Percentiles rank a stretch among this genome's conserved stretches.
These are phyloP conservation scores for Colletotrichum tropicale DNA, from an alignment of 2,329 filamentous ascomycete species.

Conservation along the genomic window DNA sequence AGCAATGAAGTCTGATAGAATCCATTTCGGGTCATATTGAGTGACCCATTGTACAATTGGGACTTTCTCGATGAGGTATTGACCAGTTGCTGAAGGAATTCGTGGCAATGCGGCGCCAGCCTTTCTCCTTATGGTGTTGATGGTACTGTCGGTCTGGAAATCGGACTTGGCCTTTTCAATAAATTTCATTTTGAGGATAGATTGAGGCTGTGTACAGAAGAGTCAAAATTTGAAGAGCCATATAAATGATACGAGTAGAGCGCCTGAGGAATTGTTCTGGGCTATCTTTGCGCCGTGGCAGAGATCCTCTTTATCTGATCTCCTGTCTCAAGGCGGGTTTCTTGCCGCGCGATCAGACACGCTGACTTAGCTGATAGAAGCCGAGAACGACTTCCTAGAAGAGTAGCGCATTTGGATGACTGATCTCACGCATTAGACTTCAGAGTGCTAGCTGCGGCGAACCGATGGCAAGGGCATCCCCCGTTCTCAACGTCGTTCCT, in stretches of 20 bases:
- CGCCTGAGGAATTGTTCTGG: background rate
- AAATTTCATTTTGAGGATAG: slow-evolving; percentile 21
- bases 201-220: background rate
- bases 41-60: slow-evolving; percentile 69
- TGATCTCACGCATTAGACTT: background rate
- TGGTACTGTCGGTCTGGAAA: slow-evolving; percentile 40
- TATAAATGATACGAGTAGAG: background rate
- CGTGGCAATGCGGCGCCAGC: slow-evolving; percentile 30
- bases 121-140: slow-evolving; percentile 35
- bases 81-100: slow-evolving; percentile 56
- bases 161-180: slow-evolving; percentile 31
- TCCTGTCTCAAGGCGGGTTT: background rate
- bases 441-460: background rate
- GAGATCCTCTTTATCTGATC: background rate
- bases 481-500: background rate
- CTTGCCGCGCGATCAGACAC: background rate
- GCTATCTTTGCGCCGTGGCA: background rate
- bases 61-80: slow-evolving; percentile 65
- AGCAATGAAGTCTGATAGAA: slow-evolving; percentile 65
- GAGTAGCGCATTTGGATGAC: background rate
- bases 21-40: slow-evolving; percentile 64
- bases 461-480: background rate
- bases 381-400: background rate
- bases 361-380: background rate
- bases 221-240: background rate